Base-by-base conservation (phyloP, 139 green algal species). In the Chlamydomonas asymmetrica region DNA sequence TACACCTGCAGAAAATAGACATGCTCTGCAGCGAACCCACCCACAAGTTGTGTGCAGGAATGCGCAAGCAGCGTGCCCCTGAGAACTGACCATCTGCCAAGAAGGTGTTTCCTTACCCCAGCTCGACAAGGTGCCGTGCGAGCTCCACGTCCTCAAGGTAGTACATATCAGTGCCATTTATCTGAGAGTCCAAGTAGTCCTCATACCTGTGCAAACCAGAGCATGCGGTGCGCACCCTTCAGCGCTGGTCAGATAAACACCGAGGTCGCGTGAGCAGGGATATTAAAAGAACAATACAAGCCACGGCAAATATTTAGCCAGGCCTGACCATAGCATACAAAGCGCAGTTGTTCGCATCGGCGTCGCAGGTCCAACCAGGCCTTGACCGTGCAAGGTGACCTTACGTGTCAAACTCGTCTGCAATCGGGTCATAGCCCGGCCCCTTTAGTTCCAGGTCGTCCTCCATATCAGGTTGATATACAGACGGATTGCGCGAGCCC, bases 171-270 rank as follows among this genome's bases (percentile, higher is more conserved):
- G 84, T 91, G 39, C 76, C 63, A 9, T 89, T 97, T 29, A 97
- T 93, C 59, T 95, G 81, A 45, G 87, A 94, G 85, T 94, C 86
- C 37, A 97, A 76, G 71, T 97, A 97, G 52, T 93, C 93, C 49
- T 97, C 93, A 63, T 97, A 97, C 23, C 90, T 97, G 88, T 66
- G 9, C 56, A 63, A 13, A 63, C 13, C 56, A 9, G 34, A 63
- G 16, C 48, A 56, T 56, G 48, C 48, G n/a, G n/a, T n/a, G n/a
- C n/a, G n/a, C n/a, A n/a, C n/a, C n/a, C n/a, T n/a, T n/a, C n/a
- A n/a, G n/a, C n/a, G n/a, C n/a, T n/a, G n/a, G n/a, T n/a, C n/a
- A n/a, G n/a, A n/a, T n/a, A n/a, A n/a, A n/a, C n/a, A n/a, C n/a
- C n/a, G n/a, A n/a, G n/a, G n/a, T n/a, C n/a, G n/a, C n/a, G n/a